Conservation (phyloP, 495 filamentous ascomycete species). For the Tuber umbilicatum region DNA sequence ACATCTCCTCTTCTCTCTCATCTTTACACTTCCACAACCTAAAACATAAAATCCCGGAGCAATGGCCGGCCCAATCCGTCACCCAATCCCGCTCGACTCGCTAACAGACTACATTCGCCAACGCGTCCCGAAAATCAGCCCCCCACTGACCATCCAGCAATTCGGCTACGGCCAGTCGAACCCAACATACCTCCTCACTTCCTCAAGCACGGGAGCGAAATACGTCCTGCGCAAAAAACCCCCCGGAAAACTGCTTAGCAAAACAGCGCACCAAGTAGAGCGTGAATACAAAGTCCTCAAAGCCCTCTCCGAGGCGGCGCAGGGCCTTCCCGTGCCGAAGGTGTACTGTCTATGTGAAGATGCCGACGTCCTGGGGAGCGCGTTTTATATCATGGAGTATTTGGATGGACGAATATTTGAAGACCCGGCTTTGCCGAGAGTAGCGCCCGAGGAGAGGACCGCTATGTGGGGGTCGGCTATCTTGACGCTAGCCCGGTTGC, state of each 20-base stretch:
- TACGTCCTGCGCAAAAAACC: conserved; percentile 95
- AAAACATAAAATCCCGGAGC: not conserved
- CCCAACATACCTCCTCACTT: conserved; percentile 84
- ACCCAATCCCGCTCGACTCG: conserved; percentile 72
- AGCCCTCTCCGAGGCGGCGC: conserved; percentile 57
- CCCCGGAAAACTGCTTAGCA: conserved; percentile 80
- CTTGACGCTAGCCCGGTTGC: conserved; percentile 75
- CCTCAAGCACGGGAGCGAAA: conserved; percentile 41
- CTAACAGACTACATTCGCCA: conserved; percentile 70
- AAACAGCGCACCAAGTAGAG: conserved; percentile 91
- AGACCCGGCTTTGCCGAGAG: conserved; percentile 72
- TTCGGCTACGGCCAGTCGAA: conserved; percentile 97
- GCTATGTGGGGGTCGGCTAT: conserved; percentile 83
- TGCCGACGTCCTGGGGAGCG: conserved; percentile 66
- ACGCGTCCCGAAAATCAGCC: conserved; percentile 70
- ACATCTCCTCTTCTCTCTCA: not conserved
- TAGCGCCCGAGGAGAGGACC: conserved; percentile 58
- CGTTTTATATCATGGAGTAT: conserved; percentile 96
- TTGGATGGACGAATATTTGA: conserved; percentile 87
- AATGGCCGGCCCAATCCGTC: conserved; percentile 85
- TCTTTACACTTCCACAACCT: not conserved
- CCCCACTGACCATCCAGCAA: conserved; percentile 82
- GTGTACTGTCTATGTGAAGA: conserved; percentile 85
- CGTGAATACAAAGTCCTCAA: conserved; percentile 87
- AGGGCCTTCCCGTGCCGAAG: conserved; percentile 79